Conservation (phyloP, 1,284 basidiomycete species). For the Anthracocystis panici-leucophaei region DNA sequence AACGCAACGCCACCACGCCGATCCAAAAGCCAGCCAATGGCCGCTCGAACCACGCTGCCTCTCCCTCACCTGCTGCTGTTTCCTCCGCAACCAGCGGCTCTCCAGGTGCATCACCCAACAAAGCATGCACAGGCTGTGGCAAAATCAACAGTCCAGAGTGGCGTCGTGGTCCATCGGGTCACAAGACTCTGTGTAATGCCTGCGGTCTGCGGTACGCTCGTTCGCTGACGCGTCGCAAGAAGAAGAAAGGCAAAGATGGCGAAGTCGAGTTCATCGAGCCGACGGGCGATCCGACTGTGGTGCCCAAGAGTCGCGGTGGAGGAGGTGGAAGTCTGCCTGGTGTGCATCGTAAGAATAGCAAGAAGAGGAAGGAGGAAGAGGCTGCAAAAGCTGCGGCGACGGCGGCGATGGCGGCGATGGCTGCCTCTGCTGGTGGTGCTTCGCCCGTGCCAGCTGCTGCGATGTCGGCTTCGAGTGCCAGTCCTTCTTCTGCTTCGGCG, state of each 20-base stretch:
- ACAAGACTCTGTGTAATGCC: slow-evolving; percentile 68
- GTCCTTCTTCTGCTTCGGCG: slow-evolving; percentile 5
- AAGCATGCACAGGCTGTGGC: slow-evolving; percentile 68
- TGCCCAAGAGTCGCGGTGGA: slow-evolving; percentile 59
- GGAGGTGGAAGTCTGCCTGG: slow-evolving; percentile 60
- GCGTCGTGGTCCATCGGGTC: slow-evolving; percentile 76
- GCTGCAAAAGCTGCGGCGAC: slow-evolving; percentile 25
- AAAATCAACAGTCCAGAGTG: slow-evolving; percentile 85
- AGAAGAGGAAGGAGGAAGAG: slow-evolving; percentile 47
- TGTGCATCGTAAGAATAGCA: slow-evolving; percentile 55
- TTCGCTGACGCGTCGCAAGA: slow-evolving; percentile 57
- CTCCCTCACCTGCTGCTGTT: slow-evolving; percentile 31
- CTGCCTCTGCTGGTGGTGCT: background rate
- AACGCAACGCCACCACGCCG: slow-evolving; percentile 15
- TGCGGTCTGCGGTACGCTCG: slow-evolving; percentile 67
- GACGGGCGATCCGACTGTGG: slow-evolving; percentile 54
- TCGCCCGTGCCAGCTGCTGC: background rate
- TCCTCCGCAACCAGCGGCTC: slow-evolving; percentile 14
- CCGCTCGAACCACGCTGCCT: slow-evolving; percentile 1
- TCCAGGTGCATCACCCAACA: slow-evolving; percentile 36
- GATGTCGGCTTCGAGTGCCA: slow-evolving; percentile 5
- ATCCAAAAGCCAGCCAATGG: slow-evolving; percentile 8
- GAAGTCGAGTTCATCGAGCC: slow-evolving; percentile 55
- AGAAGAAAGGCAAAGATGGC: slow-evolving; percentile 61
- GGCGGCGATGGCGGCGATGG: slow-evolving; percentile 12